Base-by-base conservation (phyloP, 2,329 filamentous ascomycete species). In the Monilinia polystroma region DNA sequence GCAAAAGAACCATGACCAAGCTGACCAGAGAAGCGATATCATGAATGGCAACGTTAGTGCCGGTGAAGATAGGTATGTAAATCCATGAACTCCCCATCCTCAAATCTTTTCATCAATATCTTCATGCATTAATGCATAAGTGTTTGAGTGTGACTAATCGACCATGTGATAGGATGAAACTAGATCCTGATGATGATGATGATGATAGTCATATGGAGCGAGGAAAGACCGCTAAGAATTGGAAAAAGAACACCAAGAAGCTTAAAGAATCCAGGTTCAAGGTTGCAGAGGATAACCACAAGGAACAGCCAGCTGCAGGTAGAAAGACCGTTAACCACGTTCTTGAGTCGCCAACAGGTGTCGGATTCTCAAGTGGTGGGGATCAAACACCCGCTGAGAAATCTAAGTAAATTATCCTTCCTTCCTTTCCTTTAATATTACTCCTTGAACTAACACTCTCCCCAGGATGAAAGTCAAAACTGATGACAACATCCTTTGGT, bases 321-420 rank as follows among this genome's bases (percentile, higher is more conserved):
- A n/a, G 45, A 62, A 51, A 52, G 45, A 62, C 47, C 4, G 29
- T 62, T 7, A 62, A 51, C 12, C 14, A 38, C 23, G 14, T 62
- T 52, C 14, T 51, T 4, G 6, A 26, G 10, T 16, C 23, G 0
- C 47, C 16, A 8, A 32, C 6, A 14, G 51, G 58, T 8, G 58
- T 51, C 3, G 58, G 16, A 7, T 23, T 23, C 18, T 52, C 26
- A 3, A 49, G 20, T 18, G 57, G 35, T 26, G 45, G 26, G 23
- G n/a, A 51, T 4, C 38, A 26, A 29, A 20, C 41, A 43, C 2
- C 16, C 29, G 12, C 7, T 7, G 32, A 51, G 1, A 4, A 26
- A 3, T 4, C 32, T 2, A 38, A 60, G 58, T 60, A 51, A 2
- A 8, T 23, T 1, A 1, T 18, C 41, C 10, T 29, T 26, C 49